These are phyloP conservation scores for Tolypocladium paradoxum DNA, from an alignment of 2,329 filamentous ascomycete species.

Conservation along the genomic window DNA sequence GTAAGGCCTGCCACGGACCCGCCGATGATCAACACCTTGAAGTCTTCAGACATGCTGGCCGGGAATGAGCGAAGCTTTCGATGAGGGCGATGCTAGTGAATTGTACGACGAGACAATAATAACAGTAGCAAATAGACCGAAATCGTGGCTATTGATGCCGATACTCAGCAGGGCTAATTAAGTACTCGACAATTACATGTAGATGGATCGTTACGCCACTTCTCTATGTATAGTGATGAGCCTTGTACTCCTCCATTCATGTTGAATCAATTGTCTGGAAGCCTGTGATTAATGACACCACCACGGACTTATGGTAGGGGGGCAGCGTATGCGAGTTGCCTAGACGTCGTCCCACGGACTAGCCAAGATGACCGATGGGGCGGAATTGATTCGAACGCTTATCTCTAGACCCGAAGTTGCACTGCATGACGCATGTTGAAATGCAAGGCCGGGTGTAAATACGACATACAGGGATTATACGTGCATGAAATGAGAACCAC, in stretches of 20 bases:
- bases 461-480: too few relatives aligned
- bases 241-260: not conserved
- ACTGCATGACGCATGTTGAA: not conserved
- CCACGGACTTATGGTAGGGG: not conserved
- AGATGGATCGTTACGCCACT: not conserved
- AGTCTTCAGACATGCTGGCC: slow-evolving; percentile 5
- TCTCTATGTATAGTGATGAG: not conserved
- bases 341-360: not conserved
- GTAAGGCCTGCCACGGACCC: slow-evolving; percentile 32
- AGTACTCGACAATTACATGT: not conserved
- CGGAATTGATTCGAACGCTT: not conserved
- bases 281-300: not conserved
- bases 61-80: not conserved
- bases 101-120: not conserved
- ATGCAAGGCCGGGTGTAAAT: not conserved
- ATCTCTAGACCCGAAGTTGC: not conserved
- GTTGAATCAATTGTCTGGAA: not conserved
- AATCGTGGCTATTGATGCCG: not conserved
- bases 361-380: not conserved
- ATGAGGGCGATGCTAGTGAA: not conserved
- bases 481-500: too few relatives aligned
- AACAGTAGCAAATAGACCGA: too few relatives aligned
- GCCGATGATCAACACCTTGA: slow-evolving; percentile 27
- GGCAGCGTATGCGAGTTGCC: not conserved
- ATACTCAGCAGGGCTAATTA: not conserved